These are phyloP conservation scores for Cordyceps cateniannulata DNA, from an alignment of 2,329 filamentous ascomycete species.

Conservation along the genomic window DNA sequence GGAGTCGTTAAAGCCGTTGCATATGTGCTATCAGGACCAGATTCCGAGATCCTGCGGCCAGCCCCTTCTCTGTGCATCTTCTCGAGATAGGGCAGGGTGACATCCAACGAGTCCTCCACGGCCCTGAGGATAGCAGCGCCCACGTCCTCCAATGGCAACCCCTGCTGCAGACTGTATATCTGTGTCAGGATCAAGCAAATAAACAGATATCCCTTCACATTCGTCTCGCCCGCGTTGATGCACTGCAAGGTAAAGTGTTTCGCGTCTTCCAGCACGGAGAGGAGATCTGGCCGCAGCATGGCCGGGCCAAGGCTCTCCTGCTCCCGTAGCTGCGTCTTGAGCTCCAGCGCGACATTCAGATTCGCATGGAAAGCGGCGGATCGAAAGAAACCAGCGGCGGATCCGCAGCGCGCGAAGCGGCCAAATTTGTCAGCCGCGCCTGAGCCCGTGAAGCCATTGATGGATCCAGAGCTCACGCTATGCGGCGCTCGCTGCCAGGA, in stretches of 20 bases:
- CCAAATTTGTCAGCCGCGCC: neutral
- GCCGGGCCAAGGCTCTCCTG: constrained; percentile 31
- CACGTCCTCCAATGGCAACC: neutral
- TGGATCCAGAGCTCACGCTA: neutral
- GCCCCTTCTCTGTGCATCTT: neutral
- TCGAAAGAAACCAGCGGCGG: constrained; percentile 36
- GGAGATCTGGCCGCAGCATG: constrained; percentile 33
- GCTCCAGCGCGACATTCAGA: constrained; percentile 33
- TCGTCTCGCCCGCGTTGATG: constrained; percentile 45
- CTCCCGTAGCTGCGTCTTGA: constrained; percentile 34
- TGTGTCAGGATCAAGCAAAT: neutral
- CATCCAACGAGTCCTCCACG: neutral
- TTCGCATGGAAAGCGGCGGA: constrained; percentile 27
- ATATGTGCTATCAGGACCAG: neutral
- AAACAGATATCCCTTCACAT: constrained; percentile 46
- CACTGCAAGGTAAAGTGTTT: constrained; percentile 32
- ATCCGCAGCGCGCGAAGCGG: constrained; percentile 29
- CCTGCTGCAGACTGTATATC: neutral
- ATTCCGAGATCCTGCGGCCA: neutral
- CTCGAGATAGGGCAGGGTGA: neutral
- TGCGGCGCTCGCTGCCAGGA: neutral
- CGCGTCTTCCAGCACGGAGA: constrained; percentile 34
- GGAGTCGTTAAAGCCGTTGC: neutral
- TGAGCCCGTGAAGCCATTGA: constrained; percentile 5
- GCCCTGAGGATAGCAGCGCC: neutral